A percentile compares a stretch with the other conserved stretches of the same genome.
phyloP scores from a whole-genome alignment of 129 eudicot genomes.

The Cynara cardunculus region DNA sequence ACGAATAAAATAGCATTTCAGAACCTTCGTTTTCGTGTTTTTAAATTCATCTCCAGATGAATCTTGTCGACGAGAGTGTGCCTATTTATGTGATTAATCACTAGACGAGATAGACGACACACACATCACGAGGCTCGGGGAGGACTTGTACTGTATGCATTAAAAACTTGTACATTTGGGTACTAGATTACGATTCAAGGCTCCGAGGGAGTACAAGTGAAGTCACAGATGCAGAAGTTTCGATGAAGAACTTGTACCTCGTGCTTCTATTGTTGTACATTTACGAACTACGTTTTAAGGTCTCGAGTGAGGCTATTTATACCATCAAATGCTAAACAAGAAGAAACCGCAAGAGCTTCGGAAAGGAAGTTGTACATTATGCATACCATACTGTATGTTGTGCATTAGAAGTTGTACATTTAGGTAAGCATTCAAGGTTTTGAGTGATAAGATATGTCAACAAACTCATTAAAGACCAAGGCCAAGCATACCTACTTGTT shows the following conservation, averaged over 20 bases:
- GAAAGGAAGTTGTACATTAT: constrained; percentile 8
- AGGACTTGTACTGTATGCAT: constrained; percentile 13
- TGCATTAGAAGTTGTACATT: constrained; percentile 28
- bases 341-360: background rate
- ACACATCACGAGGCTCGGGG: constrained; percentile 16
- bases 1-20: constrained; percentile 33
- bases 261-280: background rate
- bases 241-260: background rate
- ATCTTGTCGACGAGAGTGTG: constrained; percentile 23
- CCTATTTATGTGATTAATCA: constrained; percentile 42
- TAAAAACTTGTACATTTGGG: constrained; percentile 1
- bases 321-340: background rate
- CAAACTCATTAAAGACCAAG: constrained; percentile 73
- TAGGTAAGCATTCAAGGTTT: constrained; percentile 46
- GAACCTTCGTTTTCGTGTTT: constrained; percentile 39
- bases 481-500: constrained; percentile 46
- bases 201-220: background rate
- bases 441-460: constrained; percentile 43
- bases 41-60: constrained; percentile 22
- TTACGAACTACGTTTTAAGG: background rate
- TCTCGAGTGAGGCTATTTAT: background rate
- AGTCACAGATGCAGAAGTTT: background rate
- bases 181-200: background rate
- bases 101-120: constrained; percentile 49
- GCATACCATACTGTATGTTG: background rate